Evolutionary conservation across 305 asterid species (phyloP).

Genomic region (Plantago coronopus): DNA sequence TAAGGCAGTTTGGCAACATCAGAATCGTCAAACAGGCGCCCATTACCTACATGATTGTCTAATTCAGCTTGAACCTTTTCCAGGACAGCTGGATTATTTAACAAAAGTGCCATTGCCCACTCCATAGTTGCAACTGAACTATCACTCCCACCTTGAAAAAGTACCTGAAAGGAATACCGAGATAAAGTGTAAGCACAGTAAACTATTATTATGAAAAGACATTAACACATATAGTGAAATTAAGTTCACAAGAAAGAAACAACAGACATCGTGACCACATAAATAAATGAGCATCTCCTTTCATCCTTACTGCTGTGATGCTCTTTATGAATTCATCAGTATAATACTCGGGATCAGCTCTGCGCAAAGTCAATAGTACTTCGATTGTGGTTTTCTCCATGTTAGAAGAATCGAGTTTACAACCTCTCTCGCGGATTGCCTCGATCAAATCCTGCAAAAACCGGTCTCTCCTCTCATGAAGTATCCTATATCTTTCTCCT

Average conservation of each 20-base stretch:
- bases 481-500: background rate
- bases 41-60: background rate
- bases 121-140: slow-evolving; percentile 1
- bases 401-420: background rate
- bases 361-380: background rate
- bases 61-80: slow-evolving; percentile 1
- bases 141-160: slow-evolving; percentile 7
- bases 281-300: too few relatives aligned
- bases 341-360: background rate
- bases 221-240: too few relatives aligned
- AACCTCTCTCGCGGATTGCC: background rate
- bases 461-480: background rate
- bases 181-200: background rate
- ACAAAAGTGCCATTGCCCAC: slow-evolving; percentile 6
- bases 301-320: background rate
- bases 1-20: slow-evolving; percentile 7
- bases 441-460: background rate
- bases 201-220: background rate
- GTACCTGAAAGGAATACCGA: background rate
- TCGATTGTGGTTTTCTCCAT: background rate
- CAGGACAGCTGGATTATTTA: background rate
- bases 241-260: too few relatives aligned
- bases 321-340: slow-evolving; percentile 5
- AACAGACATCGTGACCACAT: too few relatives aligned
- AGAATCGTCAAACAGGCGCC: background rate